Conservation (phyloP, 73 alveolate species). For the Paramecium bursaria region DNA sequence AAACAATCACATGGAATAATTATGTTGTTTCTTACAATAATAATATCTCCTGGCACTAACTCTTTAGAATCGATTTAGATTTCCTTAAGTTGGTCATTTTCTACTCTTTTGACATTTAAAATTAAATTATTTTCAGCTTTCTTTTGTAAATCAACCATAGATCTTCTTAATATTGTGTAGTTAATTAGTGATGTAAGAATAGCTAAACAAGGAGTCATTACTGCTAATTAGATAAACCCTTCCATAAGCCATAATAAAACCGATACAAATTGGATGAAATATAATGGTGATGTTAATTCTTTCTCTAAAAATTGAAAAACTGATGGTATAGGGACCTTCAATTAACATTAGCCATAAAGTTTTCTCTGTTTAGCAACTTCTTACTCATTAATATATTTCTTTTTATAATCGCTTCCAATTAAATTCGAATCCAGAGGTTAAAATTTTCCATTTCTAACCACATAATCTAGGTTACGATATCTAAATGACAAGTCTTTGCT, state of each 20-base stretch:
- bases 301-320: constrained; percentile 24
- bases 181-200: constrained; percentile 2
- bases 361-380: constrained; percentile 2
- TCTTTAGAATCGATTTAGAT: neutral
- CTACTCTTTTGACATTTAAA: neutral
- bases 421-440: constrained; percentile 2
- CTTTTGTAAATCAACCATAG: neutral
- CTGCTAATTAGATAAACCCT: constrained; percentile 57
- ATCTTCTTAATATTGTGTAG: constrained; percentile 1
- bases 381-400: neutral
- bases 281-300: constrained; percentile 65
- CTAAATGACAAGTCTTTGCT: neutral
- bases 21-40: neutral
- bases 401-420: neutral
- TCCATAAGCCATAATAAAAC: constrained; percentile 23
- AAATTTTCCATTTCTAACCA: neutral
- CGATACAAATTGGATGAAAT: constrained; percentile 38
- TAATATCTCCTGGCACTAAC: constrained; percentile 34
- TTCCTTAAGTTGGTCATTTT: neutral
- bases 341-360: constrained; percentile 44
- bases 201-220: neutral
- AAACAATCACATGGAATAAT: constrained; percentile 80
- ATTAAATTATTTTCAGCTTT: constrained; percentile 7
- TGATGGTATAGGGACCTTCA: constrained; percentile 40
- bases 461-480: constrained; percentile 5